Evolutionary conservation across 225 moss, liverwort and hornwort species (phyloP).

Genomic region (Asterella californica): DNA sequence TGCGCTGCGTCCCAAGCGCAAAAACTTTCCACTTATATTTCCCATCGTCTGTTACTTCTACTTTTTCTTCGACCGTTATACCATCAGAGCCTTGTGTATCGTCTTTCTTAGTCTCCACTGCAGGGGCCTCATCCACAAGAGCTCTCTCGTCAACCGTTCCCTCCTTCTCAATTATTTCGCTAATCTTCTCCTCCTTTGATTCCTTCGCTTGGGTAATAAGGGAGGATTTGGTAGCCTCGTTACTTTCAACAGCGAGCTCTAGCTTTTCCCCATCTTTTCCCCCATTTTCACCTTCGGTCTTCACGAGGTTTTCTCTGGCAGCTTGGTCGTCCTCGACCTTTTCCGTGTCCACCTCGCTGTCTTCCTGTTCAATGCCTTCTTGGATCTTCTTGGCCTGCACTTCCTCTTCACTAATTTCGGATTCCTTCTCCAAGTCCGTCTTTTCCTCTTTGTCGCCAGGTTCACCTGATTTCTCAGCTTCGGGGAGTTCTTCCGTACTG

Average conservation of each 20-base stretch:
- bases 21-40: slow-evolving; percentile 48
- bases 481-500: neutral
- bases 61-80: no score
- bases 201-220: slow-evolving; percentile 69
- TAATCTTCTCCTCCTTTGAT: slow-evolving; percentile 64
- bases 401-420: slow-evolving; percentile 5
- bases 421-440: neutral
- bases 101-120: slow-evolving; percentile 9
- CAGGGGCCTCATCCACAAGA: slow-evolving; percentile 27
- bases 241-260: slow-evolving; percentile 64
- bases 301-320: neutral
- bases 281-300: neutral
- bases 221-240: slow-evolving; percentile 36
- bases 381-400: slow-evolving; percentile 18
- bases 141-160: slow-evolving; percentile 35
- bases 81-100: neutral
- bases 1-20: slow-evolving; percentile 54
- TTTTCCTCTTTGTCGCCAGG: neutral
- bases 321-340: neutral
- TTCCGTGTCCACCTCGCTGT: neutral
- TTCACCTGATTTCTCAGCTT: slow-evolving; percentile 20
- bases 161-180: slow-evolving; percentile 35
- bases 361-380: slow-evolving; percentile 8
- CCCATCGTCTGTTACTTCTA: slow-evolving; percentile 31
- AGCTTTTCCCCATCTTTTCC: slow-evolving; percentile 41